A percentile compares a stretch with the other conserved stretches of the same genome.
Conservation (phyloP, 306 rosid species). For the Rosa multiflora region DNA sequence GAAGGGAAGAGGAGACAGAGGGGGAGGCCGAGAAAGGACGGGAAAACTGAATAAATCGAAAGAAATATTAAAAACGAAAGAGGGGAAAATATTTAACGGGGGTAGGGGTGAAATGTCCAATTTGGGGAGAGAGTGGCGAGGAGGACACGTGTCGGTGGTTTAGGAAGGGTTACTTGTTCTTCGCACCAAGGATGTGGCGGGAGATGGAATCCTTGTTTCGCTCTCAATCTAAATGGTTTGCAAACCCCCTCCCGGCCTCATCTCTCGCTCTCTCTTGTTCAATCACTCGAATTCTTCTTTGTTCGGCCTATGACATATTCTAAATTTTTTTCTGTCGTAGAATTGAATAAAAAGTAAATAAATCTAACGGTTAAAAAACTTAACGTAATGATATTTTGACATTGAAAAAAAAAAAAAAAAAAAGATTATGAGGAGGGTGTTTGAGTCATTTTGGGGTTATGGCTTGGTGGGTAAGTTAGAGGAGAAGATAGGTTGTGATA, state of each 20-base stretch:
- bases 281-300: background rate
- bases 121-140: slow-evolving; percentile 8
- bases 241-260: background rate
- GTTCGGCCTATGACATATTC: background rate
- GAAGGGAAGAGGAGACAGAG: slow-evolving; percentile 10
- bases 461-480: background rate
- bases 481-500: background rate
- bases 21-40: slow-evolving; percentile 12
- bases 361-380: background rate
- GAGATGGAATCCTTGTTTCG: slow-evolving; percentile 36
- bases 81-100: background rate
- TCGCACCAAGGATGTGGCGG: slow-evolving; percentile 51
- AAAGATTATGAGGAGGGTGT: background rate
- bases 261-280: background rate
- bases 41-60: slow-evolving; percentile 7
- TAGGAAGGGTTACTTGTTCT: slow-evolving; percentile 22
- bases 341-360: background rate
- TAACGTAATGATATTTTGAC: no score
- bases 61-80: slow-evolving; percentile 2
- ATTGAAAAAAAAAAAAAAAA: no score
- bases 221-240: slow-evolving; percentile 1
- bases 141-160: slow-evolving; percentile 50
- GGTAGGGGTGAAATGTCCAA: slow-evolving; percentile 42
- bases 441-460: background rate
- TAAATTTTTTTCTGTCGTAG: background rate